Evolutionary conservation across 345 rosid species (phyloP).

Genomic region (Lepidium africanum): DNA sequence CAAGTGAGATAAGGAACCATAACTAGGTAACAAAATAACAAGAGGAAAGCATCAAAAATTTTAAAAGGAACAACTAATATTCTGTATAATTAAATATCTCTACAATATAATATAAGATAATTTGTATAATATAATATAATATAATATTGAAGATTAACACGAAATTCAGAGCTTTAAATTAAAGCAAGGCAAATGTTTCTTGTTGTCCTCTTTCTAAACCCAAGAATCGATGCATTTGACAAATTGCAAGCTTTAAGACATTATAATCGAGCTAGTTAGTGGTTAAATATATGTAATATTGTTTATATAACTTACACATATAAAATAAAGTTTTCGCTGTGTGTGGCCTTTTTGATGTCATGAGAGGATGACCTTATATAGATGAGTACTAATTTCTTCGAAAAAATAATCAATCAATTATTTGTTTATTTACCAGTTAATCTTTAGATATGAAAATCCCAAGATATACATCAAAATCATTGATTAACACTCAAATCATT

Average conservation of each 20-base stretch:
- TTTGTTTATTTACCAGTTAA: slow-evolving; percentile 1
- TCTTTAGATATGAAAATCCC: not conserved
- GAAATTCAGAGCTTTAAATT: slow-evolving; percentile 34
- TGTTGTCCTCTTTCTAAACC: slow-evolving; percentile 60
- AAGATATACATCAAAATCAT: not conserved
- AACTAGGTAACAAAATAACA: slow-evolving; percentile 59
- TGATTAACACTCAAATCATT: not conserved
- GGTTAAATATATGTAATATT: slow-evolving; percentile 13
- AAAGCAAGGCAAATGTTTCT: slow-evolving; percentile 41
- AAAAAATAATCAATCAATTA: not conserved
- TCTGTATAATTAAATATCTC: slow-evolving; percentile 21
- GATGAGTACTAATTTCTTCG: not conserved
- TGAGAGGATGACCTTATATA: slow-evolving; percentile 40
- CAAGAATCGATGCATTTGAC: slow-evolving; percentile 56
- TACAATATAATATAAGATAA: slow-evolving; percentile 4
- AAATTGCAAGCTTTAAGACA: slow-evolving; percentile 44
- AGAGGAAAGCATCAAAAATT: slow-evolving; percentile 61
- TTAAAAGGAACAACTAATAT: slow-evolving; percentile 35
- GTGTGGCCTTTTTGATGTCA: slow-evolving; percentile 27
- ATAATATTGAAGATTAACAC: slow-evolving; percentile 20
- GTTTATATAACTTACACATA: not conserved
- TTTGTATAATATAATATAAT: slow-evolving; percentile 24
- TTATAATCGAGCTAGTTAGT: slow-evolving; percentile 23
- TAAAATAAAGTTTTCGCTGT: not conserved
- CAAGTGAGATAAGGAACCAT: slow-evolving; percentile 42